Percentiles rank a stretch among this genome's conserved stretches.
phyloP scores from a whole-genome alignment of 257 asterid genomes.

The Jasminum sambac region DNA sequence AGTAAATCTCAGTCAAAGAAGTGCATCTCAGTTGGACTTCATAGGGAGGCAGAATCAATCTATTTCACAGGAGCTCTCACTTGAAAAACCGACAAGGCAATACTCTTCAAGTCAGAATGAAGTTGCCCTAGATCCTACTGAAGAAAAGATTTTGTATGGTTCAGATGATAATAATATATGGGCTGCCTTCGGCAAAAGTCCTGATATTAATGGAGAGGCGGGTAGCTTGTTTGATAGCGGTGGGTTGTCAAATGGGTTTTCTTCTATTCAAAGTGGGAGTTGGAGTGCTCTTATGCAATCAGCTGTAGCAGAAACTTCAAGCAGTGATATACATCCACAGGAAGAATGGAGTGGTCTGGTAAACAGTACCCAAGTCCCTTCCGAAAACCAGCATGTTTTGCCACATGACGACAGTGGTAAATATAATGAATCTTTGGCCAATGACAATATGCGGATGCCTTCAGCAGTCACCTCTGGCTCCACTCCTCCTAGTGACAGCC shows the following conservation, averaged over 20 bases:
- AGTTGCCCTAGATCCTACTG: conserved; percentile 79
- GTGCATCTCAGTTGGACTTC: conserved; percentile 41
- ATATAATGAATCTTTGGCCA: conserved; percentile 33
- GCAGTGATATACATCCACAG: conserved; percentile 52
- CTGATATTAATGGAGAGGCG: conserved; percentile 52
- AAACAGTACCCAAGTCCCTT: conserved; percentile 41
- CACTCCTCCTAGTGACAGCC: conserved; percentile 26
- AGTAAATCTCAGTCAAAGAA: conserved; percentile 43
- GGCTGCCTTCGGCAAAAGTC: conserved; percentile 69
- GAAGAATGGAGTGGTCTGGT: conserved; percentile 73
- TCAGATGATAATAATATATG: conserved; percentile 82
- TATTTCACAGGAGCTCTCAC: conserved; percentile 39
- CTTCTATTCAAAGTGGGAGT: conserved; percentile 78
- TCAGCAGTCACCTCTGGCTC: conserved; percentile 44
- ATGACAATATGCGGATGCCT: conserved; percentile 29
- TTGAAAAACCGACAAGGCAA: conserved; percentile 38
- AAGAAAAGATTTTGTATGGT: conserved; percentile 88
- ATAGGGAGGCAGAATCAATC: conserved; percentile 43
- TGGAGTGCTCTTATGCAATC: conserved; percentile 99
- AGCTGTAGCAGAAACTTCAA: conserved; percentile 89
- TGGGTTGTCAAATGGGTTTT: conserved; percentile 43
- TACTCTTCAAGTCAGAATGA: conserved; percentile 48
- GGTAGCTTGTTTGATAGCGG: conserved; percentile 51
- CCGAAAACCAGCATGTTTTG: conserved; percentile 40
- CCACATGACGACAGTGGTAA: conserved; percentile 40